Conservation (phyloP, 2,329 filamentous ascomycete genomes). For the Trichoderma sp. region DNA sequence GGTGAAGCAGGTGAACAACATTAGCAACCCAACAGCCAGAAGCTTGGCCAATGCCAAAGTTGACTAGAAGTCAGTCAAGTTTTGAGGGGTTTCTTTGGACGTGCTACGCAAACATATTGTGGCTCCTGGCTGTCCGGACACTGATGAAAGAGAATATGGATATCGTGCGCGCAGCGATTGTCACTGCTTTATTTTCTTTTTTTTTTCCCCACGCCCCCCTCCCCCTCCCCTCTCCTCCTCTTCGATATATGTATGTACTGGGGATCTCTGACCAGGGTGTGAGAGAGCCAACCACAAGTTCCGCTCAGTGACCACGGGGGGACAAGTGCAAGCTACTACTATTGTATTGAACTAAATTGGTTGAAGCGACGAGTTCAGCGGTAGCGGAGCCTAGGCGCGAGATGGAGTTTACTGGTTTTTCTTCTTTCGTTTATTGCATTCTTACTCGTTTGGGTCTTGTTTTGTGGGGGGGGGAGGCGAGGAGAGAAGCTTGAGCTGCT, state of each 20-base stretch:
- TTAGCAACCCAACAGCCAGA: constrained; percentile 67
- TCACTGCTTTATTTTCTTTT: not conserved
- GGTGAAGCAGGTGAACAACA: constrained; percentile 77
- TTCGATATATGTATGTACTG: not conserved
- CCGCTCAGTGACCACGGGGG: constrained; percentile 5
- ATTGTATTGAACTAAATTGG: constrained; percentile 4
- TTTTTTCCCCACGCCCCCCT: not conserved
- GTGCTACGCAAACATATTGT: not conserved
- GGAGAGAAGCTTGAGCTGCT: not conserved
- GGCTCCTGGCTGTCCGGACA: not conserved
- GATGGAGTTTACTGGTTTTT: not conserved
- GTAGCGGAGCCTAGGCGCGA: constrained; percentile 10
- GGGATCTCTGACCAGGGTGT: not conserved
- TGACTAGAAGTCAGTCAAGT: constrained; percentile 50
- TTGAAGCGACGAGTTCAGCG: constrained; percentile 3
- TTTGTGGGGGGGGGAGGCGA: not conserved
- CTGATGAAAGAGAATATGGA: not conserved
- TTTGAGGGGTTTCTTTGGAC: not conserved
- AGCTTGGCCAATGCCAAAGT: constrained; percentile 73
- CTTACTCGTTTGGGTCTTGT: not conserved
- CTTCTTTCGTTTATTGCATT: not conserved
- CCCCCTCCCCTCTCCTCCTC: not conserved
- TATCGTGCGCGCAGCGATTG: not conserved
- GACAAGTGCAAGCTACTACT: constrained; percentile 17
- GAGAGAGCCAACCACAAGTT: not conserved